Percentiles rank a stretch among this genome's conserved stretches.
Conservation (phyloP, 225 moss, liverwort and hornwort species). For the Physcomitrellopsis africana region DNA sequence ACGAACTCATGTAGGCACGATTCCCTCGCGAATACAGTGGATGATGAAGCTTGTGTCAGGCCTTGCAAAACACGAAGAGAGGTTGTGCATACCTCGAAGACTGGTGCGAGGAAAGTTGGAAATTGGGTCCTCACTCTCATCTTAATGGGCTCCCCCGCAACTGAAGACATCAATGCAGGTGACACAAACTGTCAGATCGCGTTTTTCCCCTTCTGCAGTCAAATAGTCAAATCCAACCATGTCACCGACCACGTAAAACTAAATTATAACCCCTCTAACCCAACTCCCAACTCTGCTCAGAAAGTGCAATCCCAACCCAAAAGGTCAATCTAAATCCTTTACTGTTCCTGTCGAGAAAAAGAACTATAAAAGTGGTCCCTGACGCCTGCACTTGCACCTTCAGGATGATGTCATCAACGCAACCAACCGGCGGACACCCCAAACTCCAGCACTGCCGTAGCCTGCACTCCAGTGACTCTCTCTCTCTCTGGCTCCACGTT, state of each 20-base stretch:
- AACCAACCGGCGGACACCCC: neutral
- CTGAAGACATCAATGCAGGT: conserved; percentile 19
- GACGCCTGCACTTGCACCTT: conserved; percentile 10
- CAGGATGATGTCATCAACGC: conserved; percentile 28
- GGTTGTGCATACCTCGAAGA: neutral
- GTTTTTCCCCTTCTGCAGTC: neutral
- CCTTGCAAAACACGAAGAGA: conserved; percentile 12
- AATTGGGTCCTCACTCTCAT: conserved; percentile 20
- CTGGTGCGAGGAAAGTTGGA: conserved; percentile 20
- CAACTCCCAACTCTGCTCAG: neutral
- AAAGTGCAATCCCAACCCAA: conserved; percentile 28
- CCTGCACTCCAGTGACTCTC: neutral
- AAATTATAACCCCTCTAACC: neutral
- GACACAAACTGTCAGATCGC: conserved; percentile 19
- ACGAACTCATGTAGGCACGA: neutral
- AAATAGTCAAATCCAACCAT: conserved; percentile 16
- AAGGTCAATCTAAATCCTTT: conserved; percentile 32
- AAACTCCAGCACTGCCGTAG: conserved; percentile 18
- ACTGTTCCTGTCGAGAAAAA: neutral
- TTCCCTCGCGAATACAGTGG: neutral
- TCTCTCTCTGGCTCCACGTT: conserved; percentile 33
- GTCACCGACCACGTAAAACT: conserved; percentile 49
- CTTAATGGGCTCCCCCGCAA: conserved; percentile 13
- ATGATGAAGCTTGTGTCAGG: conserved; percentile 1
- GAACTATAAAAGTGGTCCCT: conserved; percentile 10